Percentiles rank a stretch among this genome's conserved stretches.
These are phyloP conservation scores for Penicillium sp. DNA, from an alignment of 2,329 filamentous ascomycete species.

Conservation along the genomic window DNA sequence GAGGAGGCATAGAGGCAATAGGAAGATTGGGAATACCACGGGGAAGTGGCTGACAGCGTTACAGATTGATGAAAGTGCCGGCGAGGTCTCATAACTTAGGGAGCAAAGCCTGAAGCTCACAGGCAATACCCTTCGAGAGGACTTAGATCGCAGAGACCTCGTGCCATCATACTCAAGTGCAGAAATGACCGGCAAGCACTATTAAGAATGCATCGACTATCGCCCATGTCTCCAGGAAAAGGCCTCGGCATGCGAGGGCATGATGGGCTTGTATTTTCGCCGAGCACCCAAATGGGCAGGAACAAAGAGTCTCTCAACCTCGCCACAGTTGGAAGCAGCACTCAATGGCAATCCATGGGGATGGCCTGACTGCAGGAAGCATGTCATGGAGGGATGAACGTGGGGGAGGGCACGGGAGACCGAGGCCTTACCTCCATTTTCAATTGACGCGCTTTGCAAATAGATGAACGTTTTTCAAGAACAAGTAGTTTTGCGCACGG, in stretches of 20 bases:
- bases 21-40: neutral
- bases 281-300: constrained; percentile 3
- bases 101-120: neutral
- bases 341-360: constrained; percentile 4
- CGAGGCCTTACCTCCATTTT: constrained; percentile 5
- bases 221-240: neutral
- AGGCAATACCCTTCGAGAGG: constrained; percentile 3
- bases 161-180: neutral
- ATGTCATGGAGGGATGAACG: neutral
- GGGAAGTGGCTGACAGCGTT: neutral
- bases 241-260: neutral
- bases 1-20: neutral
- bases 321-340: constrained; percentile 5
- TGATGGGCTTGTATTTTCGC: constrained; percentile 2
- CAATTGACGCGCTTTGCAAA: neutral
- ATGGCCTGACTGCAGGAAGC: constrained; percentile 1
- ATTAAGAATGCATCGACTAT: neutral
- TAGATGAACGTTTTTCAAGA: neutral
- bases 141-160: neutral
- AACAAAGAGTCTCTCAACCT: constrained; percentile 16
- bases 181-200: neutral
- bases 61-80: constrained; percentile 5
- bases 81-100: neutral
- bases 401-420: neutral
- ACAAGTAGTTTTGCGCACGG: neutral